Base-by-base conservation (phyloP, 2,329 filamentous ascomycete species). In the Lachnellula willkommii region DNA sequence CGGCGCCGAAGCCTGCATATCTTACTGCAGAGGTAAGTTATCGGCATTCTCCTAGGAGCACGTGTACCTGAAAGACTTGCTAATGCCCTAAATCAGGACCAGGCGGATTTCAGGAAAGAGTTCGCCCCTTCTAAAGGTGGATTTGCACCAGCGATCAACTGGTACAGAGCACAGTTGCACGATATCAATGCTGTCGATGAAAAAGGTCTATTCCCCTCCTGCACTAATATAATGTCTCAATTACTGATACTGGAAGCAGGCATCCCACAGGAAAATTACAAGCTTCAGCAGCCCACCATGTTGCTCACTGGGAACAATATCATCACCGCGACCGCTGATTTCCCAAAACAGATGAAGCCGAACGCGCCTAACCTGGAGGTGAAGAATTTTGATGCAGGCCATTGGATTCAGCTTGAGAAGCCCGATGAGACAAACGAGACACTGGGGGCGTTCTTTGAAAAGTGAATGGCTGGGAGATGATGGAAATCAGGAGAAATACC, bases 361-460 rank as follows among this genome's bases (percentile, higher is more conserved):
- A 48, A 42, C 22, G 49, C 42, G 26, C 39, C 24, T 2, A 35
- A 56, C 8, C 28, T 64, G 11, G 32, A 47, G 14, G 50, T 56
- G 6, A 35, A 52, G 15, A 50, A 48, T 12, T 11, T 57, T 20
- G 50, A 60, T 2, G 50, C 50, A 1, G 56, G 61, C 5, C 61
- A 63, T 57, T 65, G 60, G 63, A 50, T 63, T 28, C 54, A 56
- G 57, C 20, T 65, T 20, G 56, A 63, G 53, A 55, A 45, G 17
- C 17, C 50, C 20, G 53, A 59, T 26, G 61, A 62, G 53, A 52
- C 52, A 1, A 63, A 62, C 42, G 17, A 47, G 50, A 24, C 48
- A 26, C 32, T 57, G 37, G 24, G 54, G 43, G 14, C 12, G 37
- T 61, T 55, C 47, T 55, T 59, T 37, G 37, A 42, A n/a, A 15